Conservation (phyloP, 2,329 filamentous ascomycete species). For the Sporothrix brunneoviolacea region DNA sequence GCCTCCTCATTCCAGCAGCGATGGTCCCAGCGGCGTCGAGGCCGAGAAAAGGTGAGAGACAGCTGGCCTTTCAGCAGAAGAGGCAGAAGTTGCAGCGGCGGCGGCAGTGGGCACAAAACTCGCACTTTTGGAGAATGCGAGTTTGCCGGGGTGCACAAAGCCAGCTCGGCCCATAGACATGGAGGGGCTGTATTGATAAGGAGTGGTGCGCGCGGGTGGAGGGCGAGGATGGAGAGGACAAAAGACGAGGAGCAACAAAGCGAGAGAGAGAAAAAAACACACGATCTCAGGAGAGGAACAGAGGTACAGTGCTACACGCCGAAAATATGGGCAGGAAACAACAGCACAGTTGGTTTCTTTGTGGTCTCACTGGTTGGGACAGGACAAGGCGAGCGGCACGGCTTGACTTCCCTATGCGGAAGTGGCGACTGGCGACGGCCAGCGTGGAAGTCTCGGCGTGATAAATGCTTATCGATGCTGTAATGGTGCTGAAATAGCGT, state of each 20-base stretch:
- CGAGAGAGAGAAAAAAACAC: background rate
- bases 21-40: background rate
- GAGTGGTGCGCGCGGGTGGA: no score
- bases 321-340: slow-evolving; percentile 6
- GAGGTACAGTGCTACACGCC: slow-evolving; percentile 6
- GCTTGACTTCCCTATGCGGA: background rate
- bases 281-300: background rate
- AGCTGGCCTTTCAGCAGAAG: background rate
- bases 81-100: background rate
- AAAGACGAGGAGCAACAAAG: background rate
- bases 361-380: slow-evolving; percentile 3
- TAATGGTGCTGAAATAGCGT: slow-evolving; percentile 3
- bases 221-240: no score
- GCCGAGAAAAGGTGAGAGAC: background rate
- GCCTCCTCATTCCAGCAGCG: slow-evolving; percentile 40
- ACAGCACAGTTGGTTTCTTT: background rate
- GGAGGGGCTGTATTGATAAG: no score
- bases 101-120: background rate
- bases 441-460: background rate
- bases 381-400: background rate
- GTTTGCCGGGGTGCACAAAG: background rate
- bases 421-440: slow-evolving; percentile 6
- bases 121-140: background rate
- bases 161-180: no score
- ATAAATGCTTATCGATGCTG: slow-evolving; percentile 10